Evolutionary conservation across 495 filamentous ascomycete species (phyloP).

Genomic region (Neurospora sp.): DNA sequence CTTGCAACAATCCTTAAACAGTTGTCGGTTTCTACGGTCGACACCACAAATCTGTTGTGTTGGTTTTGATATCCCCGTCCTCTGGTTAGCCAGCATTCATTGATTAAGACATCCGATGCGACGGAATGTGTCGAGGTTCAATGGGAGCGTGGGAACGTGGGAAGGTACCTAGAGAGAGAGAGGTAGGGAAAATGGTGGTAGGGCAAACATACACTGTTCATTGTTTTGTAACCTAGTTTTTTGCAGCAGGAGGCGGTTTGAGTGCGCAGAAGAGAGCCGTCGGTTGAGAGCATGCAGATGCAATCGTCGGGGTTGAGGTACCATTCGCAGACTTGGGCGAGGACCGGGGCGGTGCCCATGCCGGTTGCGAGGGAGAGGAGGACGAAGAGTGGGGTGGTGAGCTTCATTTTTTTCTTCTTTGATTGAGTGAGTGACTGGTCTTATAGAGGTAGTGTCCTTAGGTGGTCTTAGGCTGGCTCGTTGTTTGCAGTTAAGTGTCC

Average conservation of each 20-base stretch:
- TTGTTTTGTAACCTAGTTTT: slow-evolving; percentile 14
- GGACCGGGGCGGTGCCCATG: background rate
- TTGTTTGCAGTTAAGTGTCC: no score
- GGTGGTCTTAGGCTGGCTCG: no score
- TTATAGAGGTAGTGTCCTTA: no score
- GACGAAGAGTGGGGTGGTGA: background rate
- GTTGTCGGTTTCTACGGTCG: slow-evolving; percentile 14
- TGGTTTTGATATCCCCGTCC: no score
- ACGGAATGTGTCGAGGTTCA: no score
- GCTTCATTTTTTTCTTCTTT: background rate
- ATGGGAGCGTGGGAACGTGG: no score
- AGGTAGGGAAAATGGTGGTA: no score
- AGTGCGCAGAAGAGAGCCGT: slow-evolving; percentile 13
- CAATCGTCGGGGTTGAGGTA: slow-evolving; percentile 23
- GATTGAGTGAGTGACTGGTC: no score
- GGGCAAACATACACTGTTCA: slow-evolving; percentile 5
- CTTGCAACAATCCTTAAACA: slow-evolving; percentile 27
- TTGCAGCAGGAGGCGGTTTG: slow-evolving; percentile 17
- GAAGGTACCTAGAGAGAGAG: no score
- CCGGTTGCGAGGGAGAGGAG: background rate
- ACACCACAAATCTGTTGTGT: slow-evolving; percentile 19
- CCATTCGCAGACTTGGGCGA: slow-evolving; percentile 18
- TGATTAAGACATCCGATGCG: no score
- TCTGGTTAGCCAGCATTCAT: no score
- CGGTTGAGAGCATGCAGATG: slow-evolving; percentile 25